These are phyloP conservation scores for Elaeagnus macrophylla DNA, from an alignment of 306 rosid genomes.

Conservation along the genomic window DNA sequence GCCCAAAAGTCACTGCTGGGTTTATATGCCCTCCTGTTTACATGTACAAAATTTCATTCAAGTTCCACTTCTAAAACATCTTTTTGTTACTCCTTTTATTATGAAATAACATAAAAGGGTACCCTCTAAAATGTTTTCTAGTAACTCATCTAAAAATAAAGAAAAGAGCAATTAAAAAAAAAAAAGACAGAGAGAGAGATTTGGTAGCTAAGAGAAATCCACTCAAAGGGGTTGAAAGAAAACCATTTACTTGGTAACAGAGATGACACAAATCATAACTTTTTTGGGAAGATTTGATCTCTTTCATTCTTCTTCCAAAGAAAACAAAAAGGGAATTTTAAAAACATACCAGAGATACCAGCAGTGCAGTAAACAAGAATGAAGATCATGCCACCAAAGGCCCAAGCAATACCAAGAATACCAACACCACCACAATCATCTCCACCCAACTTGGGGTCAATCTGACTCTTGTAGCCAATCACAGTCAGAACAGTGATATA, in stretches of 20 bases:
- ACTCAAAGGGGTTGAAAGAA: too few relatives aligned
- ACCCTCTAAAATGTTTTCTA: too few relatives aligned
- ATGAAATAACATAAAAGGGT: too few relatives aligned
- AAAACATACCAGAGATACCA: conserved; percentile 5
- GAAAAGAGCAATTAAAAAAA: background rate
- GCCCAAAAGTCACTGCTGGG: conserved; percentile 11
- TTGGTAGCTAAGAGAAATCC: too few relatives aligned
- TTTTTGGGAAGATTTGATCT: too few relatives aligned
- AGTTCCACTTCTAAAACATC: too few relatives aligned
- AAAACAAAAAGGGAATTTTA: background rate
- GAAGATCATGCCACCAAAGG: conserved; percentile 23
- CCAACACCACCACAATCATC: conserved; percentile 3
- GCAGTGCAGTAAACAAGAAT: conserved; percentile 13
- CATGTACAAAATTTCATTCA: background rate
- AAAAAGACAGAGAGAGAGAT: background rate
- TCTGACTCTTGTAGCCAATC: conserved; percentile 10
- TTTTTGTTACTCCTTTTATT: too few relatives aligned
- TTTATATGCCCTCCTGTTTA: conserved; percentile 8
- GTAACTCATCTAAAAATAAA: too few relatives aligned
- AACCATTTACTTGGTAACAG: too few relatives aligned
- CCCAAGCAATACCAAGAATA: conserved; percentile 11
- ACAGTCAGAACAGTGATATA: conserved; percentile 12
- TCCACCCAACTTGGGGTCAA: too few relatives aligned
- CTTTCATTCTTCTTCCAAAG: too few relatives aligned
- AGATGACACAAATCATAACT: too few relatives aligned